Evolutionary conservation across 495 filamentous ascomycete genomes (phyloP).

Genomic region (Lophiotrema nucula): DNA sequence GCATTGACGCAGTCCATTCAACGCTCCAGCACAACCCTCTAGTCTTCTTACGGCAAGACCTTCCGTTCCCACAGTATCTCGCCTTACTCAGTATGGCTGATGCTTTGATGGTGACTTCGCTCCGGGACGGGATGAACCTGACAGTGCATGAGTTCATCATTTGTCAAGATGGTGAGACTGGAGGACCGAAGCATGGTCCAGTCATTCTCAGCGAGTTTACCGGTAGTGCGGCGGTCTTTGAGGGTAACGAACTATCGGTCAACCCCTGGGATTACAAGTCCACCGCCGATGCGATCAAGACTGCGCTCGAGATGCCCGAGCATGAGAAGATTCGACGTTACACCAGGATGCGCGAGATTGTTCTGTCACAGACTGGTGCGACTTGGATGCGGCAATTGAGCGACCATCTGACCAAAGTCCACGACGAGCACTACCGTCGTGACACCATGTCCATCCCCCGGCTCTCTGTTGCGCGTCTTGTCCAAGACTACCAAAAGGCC

Average conservation of each 20-base stretch:
- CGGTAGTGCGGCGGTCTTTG: slow-evolving; percentile 82
- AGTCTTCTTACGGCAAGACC: slow-evolving; percentile 93
- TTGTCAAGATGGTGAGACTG: slow-evolving; percentile 81
- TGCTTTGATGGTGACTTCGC: slow-evolving; percentile 85
- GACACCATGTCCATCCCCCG: slow-evolving; percentile 83
- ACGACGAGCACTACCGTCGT: slow-evolving; percentile 76
- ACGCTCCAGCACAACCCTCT: slow-evolving; percentile 86
- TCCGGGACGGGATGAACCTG: slow-evolving; percentile 94
- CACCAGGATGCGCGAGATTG: slow-evolving; percentile 67
- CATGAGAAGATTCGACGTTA: slow-evolving; percentile 73
- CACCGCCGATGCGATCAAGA: slow-evolving; percentile 78
- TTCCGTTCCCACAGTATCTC: slow-evolving; percentile 84
- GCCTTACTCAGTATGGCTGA: slow-evolving; percentile 85
- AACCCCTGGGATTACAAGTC: slow-evolving; percentile 93
- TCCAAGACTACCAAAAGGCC: slow-evolving; percentile 61
- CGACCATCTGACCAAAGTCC: slow-evolving; percentile 64
- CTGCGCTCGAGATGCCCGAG: slow-evolving; percentile 71
- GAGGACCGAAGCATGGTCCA: slow-evolving; percentile 74
- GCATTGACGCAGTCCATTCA: slow-evolving; percentile 84
- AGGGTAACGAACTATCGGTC: slow-evolving; percentile 70
- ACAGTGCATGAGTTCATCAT: slow-evolving; percentile 90
- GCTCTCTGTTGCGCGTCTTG: slow-evolving; percentile 63
- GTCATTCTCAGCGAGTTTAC: slow-evolving; percentile 93
- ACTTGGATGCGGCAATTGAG: slow-evolving; percentile 78
- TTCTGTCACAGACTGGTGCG: slow-evolving; percentile 75